Percentiles rank a stretch among this genome's conserved stretches.
Conservation (phyloP, 805 yeast genomes). For the Saccharomycopsis capsularis region DNA sequence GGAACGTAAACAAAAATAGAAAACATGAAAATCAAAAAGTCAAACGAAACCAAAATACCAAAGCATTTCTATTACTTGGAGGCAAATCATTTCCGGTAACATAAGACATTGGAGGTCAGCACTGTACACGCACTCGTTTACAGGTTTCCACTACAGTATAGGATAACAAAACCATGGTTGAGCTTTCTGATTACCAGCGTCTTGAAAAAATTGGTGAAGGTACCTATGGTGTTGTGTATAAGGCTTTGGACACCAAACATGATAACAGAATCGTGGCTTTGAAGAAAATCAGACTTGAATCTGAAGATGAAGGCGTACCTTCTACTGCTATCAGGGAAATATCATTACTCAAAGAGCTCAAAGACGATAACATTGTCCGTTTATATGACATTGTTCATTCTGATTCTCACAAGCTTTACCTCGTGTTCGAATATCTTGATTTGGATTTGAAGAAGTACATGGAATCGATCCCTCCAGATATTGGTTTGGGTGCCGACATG, state of each 20-base stretch:
- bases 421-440: conserved; percentile 91
- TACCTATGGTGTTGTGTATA: conserved; percentile 96
- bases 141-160: no score
- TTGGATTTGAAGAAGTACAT: conserved; percentile 92
- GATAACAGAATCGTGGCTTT: conserved; percentile 93
- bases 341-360: conserved; percentile 85
- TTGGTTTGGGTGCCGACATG: conserved; percentile 81
- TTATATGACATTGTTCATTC: conserved; percentile 92
- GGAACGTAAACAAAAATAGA: no score
- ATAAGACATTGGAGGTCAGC: no score
- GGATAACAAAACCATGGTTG: no score
- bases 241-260: conserved; percentile 83
- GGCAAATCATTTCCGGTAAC: no score
- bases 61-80: no score
- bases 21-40: no score
- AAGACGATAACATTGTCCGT: conserved; percentile 88
- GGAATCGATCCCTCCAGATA: conserved; percentile 91
- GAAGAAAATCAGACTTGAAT: conserved; percentile 89
- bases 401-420: conserved; percentile 83
- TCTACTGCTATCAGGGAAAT: conserved; percentile 97
- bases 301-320: conserved; percentile 98
- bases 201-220: conserved; percentile 97
- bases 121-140: no score
- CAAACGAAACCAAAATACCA: no score
- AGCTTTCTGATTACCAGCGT: conserved; percentile 84